Evolutionary conservation across 768 basidiomycete species (phyloP).

Genomic region (Holtermannia corniformis): DNA sequence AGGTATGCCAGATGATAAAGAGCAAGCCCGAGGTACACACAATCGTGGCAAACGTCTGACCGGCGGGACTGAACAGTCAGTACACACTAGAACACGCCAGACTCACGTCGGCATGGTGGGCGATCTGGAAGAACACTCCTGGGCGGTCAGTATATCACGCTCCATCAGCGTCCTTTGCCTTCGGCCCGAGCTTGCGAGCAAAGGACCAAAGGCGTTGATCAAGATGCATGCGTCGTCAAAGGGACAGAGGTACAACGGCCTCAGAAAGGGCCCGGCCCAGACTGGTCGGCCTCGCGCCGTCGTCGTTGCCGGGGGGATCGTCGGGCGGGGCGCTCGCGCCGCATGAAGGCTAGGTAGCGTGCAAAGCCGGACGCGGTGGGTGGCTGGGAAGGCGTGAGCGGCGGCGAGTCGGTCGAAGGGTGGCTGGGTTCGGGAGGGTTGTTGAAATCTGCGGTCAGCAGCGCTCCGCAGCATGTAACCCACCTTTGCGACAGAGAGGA

Average conservation of each 20-base stretch:
- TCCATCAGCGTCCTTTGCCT: too few species aligned
- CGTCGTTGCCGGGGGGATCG: slow-evolving; percentile 11
- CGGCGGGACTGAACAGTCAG: slow-evolving; percentile 9
- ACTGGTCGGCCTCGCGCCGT: slow-evolving; percentile 23
- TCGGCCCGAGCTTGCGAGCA: too few species aligned
- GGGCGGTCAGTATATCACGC: too few species aligned
- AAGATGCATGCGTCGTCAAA: neutral
- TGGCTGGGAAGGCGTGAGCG: slow-evolving; percentile 7
- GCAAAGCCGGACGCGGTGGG: slow-evolving; percentile 33
- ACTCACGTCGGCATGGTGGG: neutral
- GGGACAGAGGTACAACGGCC: neutral
- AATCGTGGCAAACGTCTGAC: slow-evolving; percentile 9
- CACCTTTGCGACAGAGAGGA: slow-evolving; percentile 85
- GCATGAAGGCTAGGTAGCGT: slow-evolving; percentile 34
- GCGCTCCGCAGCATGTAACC: slow-evolving; percentile 12
- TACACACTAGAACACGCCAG: neutral
- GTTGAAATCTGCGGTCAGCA: slow-evolving; percentile 24
- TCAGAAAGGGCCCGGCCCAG: slow-evolving; percentile 12
- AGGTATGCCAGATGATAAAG: slow-evolving; percentile 30
- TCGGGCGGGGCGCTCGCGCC: slow-evolving; percentile 19
- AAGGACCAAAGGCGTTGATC: neutral
- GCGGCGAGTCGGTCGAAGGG: slow-evolving; percentile 6
- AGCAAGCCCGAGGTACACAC: slow-evolving; percentile 13
- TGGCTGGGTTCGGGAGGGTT: neutral
- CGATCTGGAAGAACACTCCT: too few species aligned